phyloP scores from a whole-genome alignment of 805 yeast genomes.

The Monosporozyma servazzii region DNA sequence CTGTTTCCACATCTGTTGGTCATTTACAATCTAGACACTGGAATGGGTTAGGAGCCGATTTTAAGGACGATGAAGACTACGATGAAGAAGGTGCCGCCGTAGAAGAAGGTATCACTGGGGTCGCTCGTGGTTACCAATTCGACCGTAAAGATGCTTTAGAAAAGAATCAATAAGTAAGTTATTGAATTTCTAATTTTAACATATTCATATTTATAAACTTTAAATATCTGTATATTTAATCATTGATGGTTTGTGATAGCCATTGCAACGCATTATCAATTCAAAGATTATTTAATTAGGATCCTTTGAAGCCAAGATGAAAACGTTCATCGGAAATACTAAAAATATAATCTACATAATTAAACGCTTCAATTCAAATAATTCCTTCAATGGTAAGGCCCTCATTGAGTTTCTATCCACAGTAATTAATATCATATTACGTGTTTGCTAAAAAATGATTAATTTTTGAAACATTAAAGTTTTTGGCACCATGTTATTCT shows the following conservation, averaged over 20 bases:
- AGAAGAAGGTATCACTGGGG: constrained; percentile 78
- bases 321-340: no score
- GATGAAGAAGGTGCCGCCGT: constrained; percentile 63
- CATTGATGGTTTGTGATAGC: not conserved
- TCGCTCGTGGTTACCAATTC: constrained; percentile 75
- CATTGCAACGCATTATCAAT: not conserved
- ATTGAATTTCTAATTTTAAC: not conserved
- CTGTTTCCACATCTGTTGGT: constrained; percentile 83
- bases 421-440: no score
- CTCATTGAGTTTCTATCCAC: no score
- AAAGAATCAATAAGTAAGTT: not conserved
- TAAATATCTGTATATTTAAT: not conserved
- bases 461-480: no score
- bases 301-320: no score
- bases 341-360: no score
- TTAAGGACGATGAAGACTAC: constrained; percentile 35
- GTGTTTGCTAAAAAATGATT: no score
- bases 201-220: not conserved
- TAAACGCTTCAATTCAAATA: no score
- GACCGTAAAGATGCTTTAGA: constrained; percentile 22
- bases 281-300: no score
- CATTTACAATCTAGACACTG: constrained; percentile 65
- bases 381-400: no score
- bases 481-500: no score
- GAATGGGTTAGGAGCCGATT: constrained; percentile 91